Percentiles rank a stretch among this genome's conserved stretches.
Conservation (phyloP, 2,329 filamentous ascomycete genomes). For the Fusarium zealandicum region DNA sequence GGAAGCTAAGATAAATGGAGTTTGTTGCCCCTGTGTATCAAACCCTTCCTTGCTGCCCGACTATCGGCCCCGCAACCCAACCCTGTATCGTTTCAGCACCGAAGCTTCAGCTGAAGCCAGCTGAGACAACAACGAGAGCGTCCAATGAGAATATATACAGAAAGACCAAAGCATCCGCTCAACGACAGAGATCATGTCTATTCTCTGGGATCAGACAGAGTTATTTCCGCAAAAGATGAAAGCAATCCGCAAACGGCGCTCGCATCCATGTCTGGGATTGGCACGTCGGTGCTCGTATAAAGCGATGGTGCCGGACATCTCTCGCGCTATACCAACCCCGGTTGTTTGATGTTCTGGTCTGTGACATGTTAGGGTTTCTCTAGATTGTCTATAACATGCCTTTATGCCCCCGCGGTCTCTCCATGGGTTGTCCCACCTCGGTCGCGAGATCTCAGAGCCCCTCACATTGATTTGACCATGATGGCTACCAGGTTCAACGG, state of each 20-base stretch:
- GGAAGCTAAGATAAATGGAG: too few species aligned
- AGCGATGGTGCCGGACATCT: constrained; percentile 1
- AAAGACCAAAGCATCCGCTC: too few species aligned
- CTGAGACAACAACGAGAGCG: too few species aligned
- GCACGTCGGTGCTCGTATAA: constrained; percentile 3
- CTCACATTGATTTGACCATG: neutral
- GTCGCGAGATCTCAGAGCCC: neutral
- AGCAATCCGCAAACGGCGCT: constrained; percentile 12
- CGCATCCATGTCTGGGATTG: neutral
- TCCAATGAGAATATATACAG: too few species aligned
- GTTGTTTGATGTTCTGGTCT: constrained; percentile 2
- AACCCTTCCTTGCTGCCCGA: too few species aligned
- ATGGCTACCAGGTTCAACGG: constrained; percentile 1
- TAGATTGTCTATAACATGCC: constrained; percentile 2
- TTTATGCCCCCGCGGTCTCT: neutral
- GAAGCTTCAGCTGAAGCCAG: too few species aligned
- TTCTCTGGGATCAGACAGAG: too few species aligned
- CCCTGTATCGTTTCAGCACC: too few species aligned
- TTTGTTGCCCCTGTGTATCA: too few species aligned
- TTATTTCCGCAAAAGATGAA: neutral
- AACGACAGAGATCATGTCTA: too few species aligned
- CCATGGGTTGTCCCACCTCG: neutral
- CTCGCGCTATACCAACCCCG: neutral
- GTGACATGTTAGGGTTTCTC: neutral
- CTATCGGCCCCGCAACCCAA: too few species aligned